Evolutionary conservation across 257 asterid species (phyloP).

Genomic region (Datura wrightii): DNA sequence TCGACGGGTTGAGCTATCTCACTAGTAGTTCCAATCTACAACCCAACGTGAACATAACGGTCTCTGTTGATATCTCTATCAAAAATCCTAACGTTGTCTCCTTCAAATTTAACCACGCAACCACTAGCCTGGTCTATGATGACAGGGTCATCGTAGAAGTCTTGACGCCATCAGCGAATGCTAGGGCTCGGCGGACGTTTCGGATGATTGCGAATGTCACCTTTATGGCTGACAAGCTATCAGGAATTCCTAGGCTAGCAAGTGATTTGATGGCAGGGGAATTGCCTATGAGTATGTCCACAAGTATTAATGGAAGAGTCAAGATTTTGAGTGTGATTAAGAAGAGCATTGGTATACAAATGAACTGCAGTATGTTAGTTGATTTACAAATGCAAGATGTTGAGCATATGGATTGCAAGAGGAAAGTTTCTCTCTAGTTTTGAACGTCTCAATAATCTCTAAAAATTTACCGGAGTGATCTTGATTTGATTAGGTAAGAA

Average conservation of each 20-base stretch:
- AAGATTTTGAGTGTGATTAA: constrained; percentile 37
- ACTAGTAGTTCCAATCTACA: background rate
- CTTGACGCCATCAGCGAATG: constrained; percentile 21
- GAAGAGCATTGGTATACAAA: constrained; percentile 32
- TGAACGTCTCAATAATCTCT: background rate
- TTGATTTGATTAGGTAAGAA: background rate
- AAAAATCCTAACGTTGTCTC: constrained; percentile 47
- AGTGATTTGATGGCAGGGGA: constrained; percentile 35
- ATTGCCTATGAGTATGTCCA: constrained; percentile 31
- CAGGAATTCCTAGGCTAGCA: constrained; percentile 31
- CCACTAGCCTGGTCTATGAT: constrained; percentile 36
- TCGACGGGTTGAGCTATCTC: constrained; percentile 33
- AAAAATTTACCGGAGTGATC: background rate
- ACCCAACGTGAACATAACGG: constrained; percentile 38
- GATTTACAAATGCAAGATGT: constrained; percentile 33
- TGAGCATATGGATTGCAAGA: constrained; percentile 39
- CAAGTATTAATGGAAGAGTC: constrained; percentile 30
- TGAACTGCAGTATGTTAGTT: constrained; percentile 39
- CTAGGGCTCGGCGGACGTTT: constrained; percentile 33
- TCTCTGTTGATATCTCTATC: constrained; percentile 38
- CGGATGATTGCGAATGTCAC: constrained; percentile 36
- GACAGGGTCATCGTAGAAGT: constrained; percentile 35
- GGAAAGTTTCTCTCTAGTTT: constrained; percentile 33
- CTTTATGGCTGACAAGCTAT: constrained; percentile 30
- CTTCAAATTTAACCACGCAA: constrained; percentile 33